phyloP scores from a whole-genome alignment of 106 monocot species.

The Phalaenopsis aphrodite region DNA sequence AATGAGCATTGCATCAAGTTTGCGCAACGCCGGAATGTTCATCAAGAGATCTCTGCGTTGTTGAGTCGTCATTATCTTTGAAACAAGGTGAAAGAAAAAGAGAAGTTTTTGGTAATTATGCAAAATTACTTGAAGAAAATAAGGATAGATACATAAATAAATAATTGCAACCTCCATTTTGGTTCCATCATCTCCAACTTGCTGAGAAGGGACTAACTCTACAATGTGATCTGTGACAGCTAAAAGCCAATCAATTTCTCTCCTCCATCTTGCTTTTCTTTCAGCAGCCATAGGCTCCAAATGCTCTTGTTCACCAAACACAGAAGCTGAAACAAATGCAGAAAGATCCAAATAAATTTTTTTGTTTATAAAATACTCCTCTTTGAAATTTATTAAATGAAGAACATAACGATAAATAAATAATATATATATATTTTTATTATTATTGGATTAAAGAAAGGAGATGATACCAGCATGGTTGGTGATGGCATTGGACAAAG shows the following conservation, averaged over 20 bases:
- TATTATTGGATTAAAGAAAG: neutral
- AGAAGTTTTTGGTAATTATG: neutral
- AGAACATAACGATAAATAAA: neutral
- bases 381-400: neutral
- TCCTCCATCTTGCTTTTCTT: slow-evolving; percentile 54
- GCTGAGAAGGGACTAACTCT: slow-evolving; percentile 57
- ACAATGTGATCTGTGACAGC: slow-evolving; percentile 64
- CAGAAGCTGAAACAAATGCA: slow-evolving; percentile 35
- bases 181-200: slow-evolving; percentile 47
- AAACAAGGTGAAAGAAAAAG: neutral
- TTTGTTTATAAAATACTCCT: too few species aligned
- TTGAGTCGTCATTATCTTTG: slow-evolving; percentile 59
- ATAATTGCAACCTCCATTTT: slow-evolving; percentile 42
- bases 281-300: slow-evolving; percentile 57
- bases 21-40: slow-evolving; percentile 58
- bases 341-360: neutral
- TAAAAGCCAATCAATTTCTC: slow-evolving; percentile 59
- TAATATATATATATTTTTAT: neutral
- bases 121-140: neutral
- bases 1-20: slow-evolving; percentile 68
- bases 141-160: too few species aligned
- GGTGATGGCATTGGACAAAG: slow-evolving; percentile 57
- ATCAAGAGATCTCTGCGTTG: slow-evolving; percentile 57
- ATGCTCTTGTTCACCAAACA: slow-evolving; percentile 46
- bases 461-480: slow-evolving; percentile 38